A percentile compares a stretch with the other conserved stretches of the same genome.
Evolutionary conservation across 2,329 filamentous ascomycete species (phyloP).

Genomic region (Bertia moriformis): DNA sequence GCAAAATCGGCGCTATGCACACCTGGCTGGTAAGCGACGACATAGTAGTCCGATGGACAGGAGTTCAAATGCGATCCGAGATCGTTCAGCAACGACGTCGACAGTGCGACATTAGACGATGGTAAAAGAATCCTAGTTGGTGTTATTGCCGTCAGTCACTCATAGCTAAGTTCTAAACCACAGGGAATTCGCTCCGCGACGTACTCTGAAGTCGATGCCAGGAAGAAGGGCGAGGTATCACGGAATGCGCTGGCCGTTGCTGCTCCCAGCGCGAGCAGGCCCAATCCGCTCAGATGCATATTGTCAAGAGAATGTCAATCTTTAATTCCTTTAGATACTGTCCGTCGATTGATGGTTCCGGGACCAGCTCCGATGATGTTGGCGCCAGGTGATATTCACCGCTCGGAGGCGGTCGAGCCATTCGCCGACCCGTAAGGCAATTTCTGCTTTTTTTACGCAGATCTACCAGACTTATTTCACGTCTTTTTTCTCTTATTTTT

Average conservation of each 20-base stretch:
- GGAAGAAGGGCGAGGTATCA: slow-evolving; percentile 1
- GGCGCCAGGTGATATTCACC: no score
- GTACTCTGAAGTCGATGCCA: not conserved
- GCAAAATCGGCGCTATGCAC: not conserved
- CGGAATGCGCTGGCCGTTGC: not conserved
- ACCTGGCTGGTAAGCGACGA: not conserved
- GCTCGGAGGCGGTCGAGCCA: not conserved
- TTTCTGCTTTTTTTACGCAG: no score
- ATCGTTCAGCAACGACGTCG: not conserved
- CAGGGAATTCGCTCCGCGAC: not conserved
- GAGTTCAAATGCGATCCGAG: not conserved
- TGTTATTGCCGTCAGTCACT: no score
- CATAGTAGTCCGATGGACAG: slow-evolving; percentile 1
- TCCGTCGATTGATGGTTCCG: no score
- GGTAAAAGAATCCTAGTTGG: not conserved
- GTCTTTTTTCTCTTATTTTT: no score
- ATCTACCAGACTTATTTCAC: no score
- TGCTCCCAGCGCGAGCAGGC: not conserved
- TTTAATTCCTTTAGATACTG: no score
- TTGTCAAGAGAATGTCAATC: no score
- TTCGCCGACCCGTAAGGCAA: no score
- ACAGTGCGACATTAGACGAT: not conserved
- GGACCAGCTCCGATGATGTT: no score
- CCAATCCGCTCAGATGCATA: not conserved
- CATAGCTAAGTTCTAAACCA: no score